Conservation (phyloP, 306 rosid species). For the Prunus armeniaca region DNA sequence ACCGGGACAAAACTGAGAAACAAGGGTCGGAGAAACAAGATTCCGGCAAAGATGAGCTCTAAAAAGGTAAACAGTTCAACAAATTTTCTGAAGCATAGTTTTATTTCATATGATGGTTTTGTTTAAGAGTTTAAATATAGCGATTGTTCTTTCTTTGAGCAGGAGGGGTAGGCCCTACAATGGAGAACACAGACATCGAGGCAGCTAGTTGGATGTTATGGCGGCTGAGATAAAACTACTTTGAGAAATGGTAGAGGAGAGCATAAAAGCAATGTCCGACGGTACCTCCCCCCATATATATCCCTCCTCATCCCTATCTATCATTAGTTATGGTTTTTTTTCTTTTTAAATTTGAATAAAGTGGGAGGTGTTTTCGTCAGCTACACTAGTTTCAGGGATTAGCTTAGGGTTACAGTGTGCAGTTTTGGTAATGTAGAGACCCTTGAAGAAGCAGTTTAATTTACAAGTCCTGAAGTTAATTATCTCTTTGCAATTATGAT, state of each 20-base stretch:
- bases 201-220: slow-evolving; percentile 7
- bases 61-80: slow-evolving; percentile 34
- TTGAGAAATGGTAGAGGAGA: background rate
- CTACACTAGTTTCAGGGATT: slow-evolving; percentile 15
- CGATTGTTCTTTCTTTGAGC: background rate
- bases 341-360: slow-evolving; percentile 33
- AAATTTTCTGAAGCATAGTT: background rate
- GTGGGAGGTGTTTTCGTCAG: slow-evolving; percentile 31
- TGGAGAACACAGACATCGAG: background rate
- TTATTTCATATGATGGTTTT: too few relatives aligned
- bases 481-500: background rate
- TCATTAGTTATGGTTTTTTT: background rate
- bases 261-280: slow-evolving; percentile 25
- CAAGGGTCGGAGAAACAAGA: slow-evolving; percentile 37
- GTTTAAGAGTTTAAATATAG: too few relatives aligned
- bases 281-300: slow-evolving; percentile 12
- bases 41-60: slow-evolving; percentile 75
- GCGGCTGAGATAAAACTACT: background rate
- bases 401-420: slow-evolving; percentile 28
- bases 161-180: background rate
- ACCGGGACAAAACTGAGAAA: slow-evolving; percentile 47
- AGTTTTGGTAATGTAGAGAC: slow-evolving; percentile 30
- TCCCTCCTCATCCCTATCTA: background rate
- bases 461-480: background rate
- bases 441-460: background rate